Base-by-base conservation (phyloP, 177 flowering plant genomes). In the Vitis hybrid region DNA sequence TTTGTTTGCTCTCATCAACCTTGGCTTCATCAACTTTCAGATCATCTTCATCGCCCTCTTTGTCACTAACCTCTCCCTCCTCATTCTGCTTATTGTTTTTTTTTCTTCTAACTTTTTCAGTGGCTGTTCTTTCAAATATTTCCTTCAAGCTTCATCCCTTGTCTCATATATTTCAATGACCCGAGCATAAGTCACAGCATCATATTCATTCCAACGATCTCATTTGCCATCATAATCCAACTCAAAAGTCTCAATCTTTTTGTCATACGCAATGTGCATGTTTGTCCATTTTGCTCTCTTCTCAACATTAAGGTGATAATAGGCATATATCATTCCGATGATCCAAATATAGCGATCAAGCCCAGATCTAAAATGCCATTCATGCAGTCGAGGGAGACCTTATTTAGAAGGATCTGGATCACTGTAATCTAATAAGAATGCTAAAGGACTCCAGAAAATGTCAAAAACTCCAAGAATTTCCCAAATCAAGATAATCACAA, bases 1-100 rank as follows among this genome's bases (percentile, higher is more conserved):
- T 94, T 64, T 94, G 98, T 71, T 92, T 90, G 84, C 97, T 92
- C 72, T 94, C 98, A 73, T 94, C 98, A 63, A 94, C 94, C 79
- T 94, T 94, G 22, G 98, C 97, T 84, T 92, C 98, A 79, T 94
- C 97, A 10, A 92, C 83, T 79, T 79, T 92, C 61, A 92, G 60
- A 52, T 73, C 87, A 82, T 94, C 98, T 52, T 92, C 97, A 73
- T 85, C 87, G 14, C 81, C 84, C 14, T 91, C 95, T 33, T 87
- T 92, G 50, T 83, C 95, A 71, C 86, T 82, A 56, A 65, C 86
- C 60, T 20, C 90, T 8, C n/a, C 90, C 64, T 82, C 89, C 18
- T 66, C 87, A 79, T 78, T 73, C 49, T 74, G 82, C 22, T 84
- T 88, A 69, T 82, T 83, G 59, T 92, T 92, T 73, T 94, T 22